Conservation (phyloP, 805 yeast species). For the Kluyveromyces nonfermentans region DNA sequence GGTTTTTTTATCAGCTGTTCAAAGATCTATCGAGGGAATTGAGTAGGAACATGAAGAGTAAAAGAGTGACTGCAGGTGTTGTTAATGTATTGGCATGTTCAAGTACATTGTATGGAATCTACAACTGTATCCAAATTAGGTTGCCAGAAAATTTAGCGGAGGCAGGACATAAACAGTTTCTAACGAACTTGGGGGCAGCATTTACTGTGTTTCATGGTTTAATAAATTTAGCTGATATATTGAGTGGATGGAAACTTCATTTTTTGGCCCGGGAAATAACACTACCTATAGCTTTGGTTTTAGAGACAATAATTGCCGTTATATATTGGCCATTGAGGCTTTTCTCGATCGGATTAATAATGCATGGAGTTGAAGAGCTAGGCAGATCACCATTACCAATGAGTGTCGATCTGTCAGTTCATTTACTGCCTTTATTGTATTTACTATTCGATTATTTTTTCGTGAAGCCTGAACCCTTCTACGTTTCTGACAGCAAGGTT, state of each 20-base stretch:
- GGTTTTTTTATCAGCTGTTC: background rate
- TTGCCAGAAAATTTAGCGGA: conserved; percentile 41
- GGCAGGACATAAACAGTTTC: conserved; percentile 66
- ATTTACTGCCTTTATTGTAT: conserved; percentile 48
- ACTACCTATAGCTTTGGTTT: conserved; percentile 44
- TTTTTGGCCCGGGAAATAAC: conserved; percentile 17
- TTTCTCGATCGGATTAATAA: conserved; percentile 41
- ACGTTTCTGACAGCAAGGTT: conserved; percentile 28
- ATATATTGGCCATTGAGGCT: conserved; percentile 65
- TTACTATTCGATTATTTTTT: conserved; percentile 46
- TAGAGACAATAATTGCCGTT: conserved; percentile 51
- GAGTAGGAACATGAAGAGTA: conserved; percentile 2
- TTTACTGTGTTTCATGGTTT: conserved; percentile 37
- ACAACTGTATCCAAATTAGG: conserved; percentile 16
- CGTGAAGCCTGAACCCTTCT: conserved; percentile 39
- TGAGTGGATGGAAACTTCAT: background rate
- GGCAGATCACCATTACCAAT: conserved; percentile 35
- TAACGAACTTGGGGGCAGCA: conserved; percentile 54
- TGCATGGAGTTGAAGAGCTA: conserved; percentile 24
- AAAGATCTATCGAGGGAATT: background rate
- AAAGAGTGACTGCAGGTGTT: conserved; percentile 7
- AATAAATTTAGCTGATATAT: conserved; percentile 29
- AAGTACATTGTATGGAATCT: conserved; percentile 22
- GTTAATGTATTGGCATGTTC: conserved; percentile 15
- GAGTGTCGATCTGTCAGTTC: conserved; percentile 46